Evolutionary conservation across 371 early-diverging fungal species (phyloP), one percentile per base, ranked within the genome.

Genomic region (Mucor saturninus): DNA sequence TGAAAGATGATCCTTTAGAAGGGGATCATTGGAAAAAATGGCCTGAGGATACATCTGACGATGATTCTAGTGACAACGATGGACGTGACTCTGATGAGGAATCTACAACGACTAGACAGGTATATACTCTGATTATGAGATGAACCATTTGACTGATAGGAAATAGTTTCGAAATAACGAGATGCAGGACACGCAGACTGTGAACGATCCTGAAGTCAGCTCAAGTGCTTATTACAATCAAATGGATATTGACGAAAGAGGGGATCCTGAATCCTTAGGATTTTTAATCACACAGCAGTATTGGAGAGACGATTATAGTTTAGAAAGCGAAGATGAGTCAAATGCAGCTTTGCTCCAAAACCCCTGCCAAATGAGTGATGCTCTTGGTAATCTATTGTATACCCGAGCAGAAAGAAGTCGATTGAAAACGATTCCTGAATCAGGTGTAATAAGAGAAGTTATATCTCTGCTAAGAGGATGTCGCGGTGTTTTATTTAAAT

Each of bases 11-110:
- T 21, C 77, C 77, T 5, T 54, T 74, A 26, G 57, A 69, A 35
- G 77, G 77, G 0, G 74, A 74, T 61, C 77, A 77, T 49, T 77
- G 77, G 77, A 35, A 68, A 30, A 61, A 61, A 14, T 67, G 62
- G 63, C 40, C 65, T 15, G 61, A 60, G 7, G 62, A 62, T 10
- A 6, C 31, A 7, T 45, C 56, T 3, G 53, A 40, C 4, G 75
- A 69, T 35, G 63, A 64, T 13, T 35, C 56, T n/a, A 52, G 32
- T 38, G 68, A 69, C 32, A 32, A 61, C 5, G 51, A 56, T 31
- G 64, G 59, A 30, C 56, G 56, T 37, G 69, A 68, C 29, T 21
- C 66, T n/a, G 69, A 73, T 15, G 39, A 65, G 31, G 58, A 65
- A 14, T 28, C 8, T 10, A 46, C 38, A 53, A 4, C 38, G 35